Base-by-base conservation (phyloP, 345 rosid species). In the Aurinia saxatilis region DNA sequence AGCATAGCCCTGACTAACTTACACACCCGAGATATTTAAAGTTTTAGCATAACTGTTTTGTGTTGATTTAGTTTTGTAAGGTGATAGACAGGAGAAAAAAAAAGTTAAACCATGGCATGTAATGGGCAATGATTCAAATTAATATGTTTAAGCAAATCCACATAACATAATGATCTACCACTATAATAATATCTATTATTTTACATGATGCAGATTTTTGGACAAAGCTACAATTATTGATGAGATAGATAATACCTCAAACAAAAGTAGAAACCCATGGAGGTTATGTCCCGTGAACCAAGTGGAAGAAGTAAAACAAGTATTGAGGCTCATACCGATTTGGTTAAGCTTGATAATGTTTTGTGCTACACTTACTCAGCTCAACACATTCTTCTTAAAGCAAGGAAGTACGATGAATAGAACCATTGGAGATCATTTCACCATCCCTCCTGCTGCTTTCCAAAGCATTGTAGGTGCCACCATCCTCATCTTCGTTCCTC, bases 231-330 rank as follows among this genome's bases (percentile, higher is more conserved):
- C 77, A 82, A 71, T 89, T 17, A 68, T 87, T 0, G 96, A 92
- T 73, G 60, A 67, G 16, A 1, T 63, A 5, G 96, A 89, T 63
- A 59, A 71, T 30, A 49, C 57, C 5, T 40, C 80, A 0, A 68
- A 72, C 73, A 58, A 64, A 37, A 19, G 30, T 7, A 82, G 81
- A 67, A 67, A 87, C 61, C 90, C 86, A 5, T 89, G 98, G 98
- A 69, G 91, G 49, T 78, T 92, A 11, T 89, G 98, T 73, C 47
- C 95, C 0, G 58, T 79, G 50, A 84, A 75, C 76, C 95, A 87
- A 76, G 95, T 92, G 36, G 98, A 92, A 75, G 90, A 92, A 84
- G 88, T 85, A 30, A 92, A 92, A 72, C 84, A 79, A 27, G 71
- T 87, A 2, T 59, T 87, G 17, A 84, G 88, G 18, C 79, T 92